phyloP scores from a whole-genome alignment of 129 eudicot species.

The Helichrysum umbraculigerum region DNA sequence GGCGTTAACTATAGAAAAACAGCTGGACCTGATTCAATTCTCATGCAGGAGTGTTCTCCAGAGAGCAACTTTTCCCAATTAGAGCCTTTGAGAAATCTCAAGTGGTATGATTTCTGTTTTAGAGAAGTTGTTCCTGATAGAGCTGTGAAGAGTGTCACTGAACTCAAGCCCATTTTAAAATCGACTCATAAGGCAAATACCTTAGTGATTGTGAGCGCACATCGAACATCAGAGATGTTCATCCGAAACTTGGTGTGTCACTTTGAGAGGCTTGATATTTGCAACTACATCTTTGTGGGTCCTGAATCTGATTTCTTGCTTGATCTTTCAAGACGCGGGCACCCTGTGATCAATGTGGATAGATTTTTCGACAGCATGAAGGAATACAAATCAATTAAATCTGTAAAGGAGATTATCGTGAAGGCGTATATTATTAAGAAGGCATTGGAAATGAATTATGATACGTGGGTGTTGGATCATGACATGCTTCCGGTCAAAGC shows the following conservation, averaged over 20 bases:
- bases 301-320: slow-evolving; percentile 47
- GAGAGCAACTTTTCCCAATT: slow-evolving; percentile 43
- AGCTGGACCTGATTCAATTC: slow-evolving; percentile 86
- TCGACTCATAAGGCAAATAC: slow-evolving; percentile 52
- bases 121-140: slow-evolving; percentile 62
- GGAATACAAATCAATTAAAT: slow-evolving; percentile 27
- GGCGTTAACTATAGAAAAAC: slow-evolving; percentile 95
- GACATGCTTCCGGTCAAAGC: slow-evolving; percentile 48
- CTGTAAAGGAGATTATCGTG: slow-evolving; percentile 49
- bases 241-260: slow-evolving; percentile 74
- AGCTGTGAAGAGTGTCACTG: slow-evolving; percentile 49
- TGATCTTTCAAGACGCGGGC: slow-evolving; percentile 87
- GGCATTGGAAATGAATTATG: slow-evolving; percentile 57
- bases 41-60: slow-evolving; percentile 51
- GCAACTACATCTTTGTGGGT: slow-evolving; percentile 65
- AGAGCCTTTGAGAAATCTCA: slow-evolving; percentile 62
- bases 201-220: slow-evolving; percentile 53
- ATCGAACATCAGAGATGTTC: slow-evolving; percentile 41
- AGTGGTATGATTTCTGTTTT: slow-evolving; percentile 95
- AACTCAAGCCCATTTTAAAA: slow-evolving; percentile 46
- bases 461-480: slow-evolving; percentile 52
- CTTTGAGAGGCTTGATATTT: slow-evolving; percentile 61
- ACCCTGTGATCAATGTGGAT: slow-evolving; percentile 66
- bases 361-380: slow-evolving; percentile 35
- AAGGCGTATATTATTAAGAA: slow-evolving; percentile 49